Evolutionary conservation across 106 monocot species (phyloP), one percentile per base, ranked within the genome.

Genomic region (Dendrobium catenatum): DNA sequence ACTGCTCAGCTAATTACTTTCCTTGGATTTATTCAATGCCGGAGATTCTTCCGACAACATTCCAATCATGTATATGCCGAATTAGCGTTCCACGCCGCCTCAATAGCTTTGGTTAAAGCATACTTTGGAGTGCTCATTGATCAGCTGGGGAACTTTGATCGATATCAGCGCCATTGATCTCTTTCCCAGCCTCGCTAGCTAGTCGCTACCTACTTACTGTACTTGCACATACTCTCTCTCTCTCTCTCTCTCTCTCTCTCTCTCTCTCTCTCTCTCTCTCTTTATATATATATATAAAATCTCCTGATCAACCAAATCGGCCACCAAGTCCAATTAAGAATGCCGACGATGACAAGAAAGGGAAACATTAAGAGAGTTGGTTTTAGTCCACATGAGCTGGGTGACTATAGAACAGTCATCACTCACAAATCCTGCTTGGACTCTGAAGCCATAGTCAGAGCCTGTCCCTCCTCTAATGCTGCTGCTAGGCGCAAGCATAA

Each of bases 11-110:
- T 66, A 22, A 22, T 26, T 66, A 15, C 51, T 51, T 51, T 51
- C 1, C 51, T 51, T 51, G 51, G 51, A 51, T 66, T 75, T 40
- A 13, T 75, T 75, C 44, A 46, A 75, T 75, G 75, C 75, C 46
- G 44, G 75, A 75, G 75, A 75, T 75, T 75, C 75, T 75, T 47
- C 19, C n/a, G 44, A 44, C 75, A 75, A 75, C 1, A 44, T 47
- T 75, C 75, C 75, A 75, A 44, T 44, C 75, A 75, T 33, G 24
- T 44, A 72, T 27, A 10, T 4, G 75, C 43, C 75, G 46, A 75
- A 44, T 44, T 44, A 44, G 42, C 46, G 43, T 75, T 75, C 75
- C 43, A 72, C 72, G 72, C 72, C 26, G 72, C 72, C 75, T 74
- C 43, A n/a, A 19, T 75, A 16, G 19, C 75, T 75, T 75, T 19